Base-by-base conservation (phyloP, 2,329 filamentous ascomycete species). In the Scytalidium sp. region DNA sequence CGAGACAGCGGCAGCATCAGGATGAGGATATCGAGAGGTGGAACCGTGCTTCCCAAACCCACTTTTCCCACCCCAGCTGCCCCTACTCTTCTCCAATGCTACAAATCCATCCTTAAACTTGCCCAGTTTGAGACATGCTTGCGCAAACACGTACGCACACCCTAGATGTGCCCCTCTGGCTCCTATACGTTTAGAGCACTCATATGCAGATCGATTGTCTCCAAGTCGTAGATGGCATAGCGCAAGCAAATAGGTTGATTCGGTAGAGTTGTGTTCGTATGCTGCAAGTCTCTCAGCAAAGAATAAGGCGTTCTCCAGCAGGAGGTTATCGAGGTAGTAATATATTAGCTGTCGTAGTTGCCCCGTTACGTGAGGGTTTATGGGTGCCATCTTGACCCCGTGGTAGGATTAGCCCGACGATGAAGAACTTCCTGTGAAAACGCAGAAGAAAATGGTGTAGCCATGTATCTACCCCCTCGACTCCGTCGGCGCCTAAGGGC, bases 111-210 rank as follows among this genome's bases (percentile, higher is more conserved):
- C 90, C 52, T 87, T 84, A 66, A 86, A 85, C 55, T 84, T 83
- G 52, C 89, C 90, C 50, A 97, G 72, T 41, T 83, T 82, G 52
- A 97, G 72, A 64, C 90, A 97, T 36, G 91, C 84, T 64, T 96
- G 91, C 46, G 93, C 93, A 73, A 92, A 96, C 42, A 97, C 80
- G 71, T 93, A 97, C 17, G 89, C 83, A 69, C 93, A 97, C 23
- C 92, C 92, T 21, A 96, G 65, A 69, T 97, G 89, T 25, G 79
- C 75, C 19, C 88, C 88, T 54, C 85, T 83, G 46, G 81, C 81
- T 32, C 84, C 88, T 47, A 83, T 76, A 43, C 81, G 78, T 63
- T 90, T 89, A 67, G 87, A 87, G 59, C 84, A 80, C 63, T 97
- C 92, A 67, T 88, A 93, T 10, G 94, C 92, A 11, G 91, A 89